phyloP scores from a whole-genome alignment of 306 rosid species.

The Vigna reflexopilosa region DNA sequence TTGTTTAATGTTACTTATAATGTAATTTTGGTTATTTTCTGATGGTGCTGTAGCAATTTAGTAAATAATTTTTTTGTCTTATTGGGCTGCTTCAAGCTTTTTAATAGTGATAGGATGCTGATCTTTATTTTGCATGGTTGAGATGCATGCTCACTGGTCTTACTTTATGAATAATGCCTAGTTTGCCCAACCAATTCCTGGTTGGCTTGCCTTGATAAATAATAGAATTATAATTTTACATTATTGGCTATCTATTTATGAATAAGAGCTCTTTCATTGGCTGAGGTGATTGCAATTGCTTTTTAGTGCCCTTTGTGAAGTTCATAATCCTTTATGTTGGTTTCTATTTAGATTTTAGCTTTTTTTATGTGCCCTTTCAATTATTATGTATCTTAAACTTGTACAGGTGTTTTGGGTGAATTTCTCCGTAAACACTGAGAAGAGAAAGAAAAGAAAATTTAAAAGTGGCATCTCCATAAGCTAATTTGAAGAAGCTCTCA shows the following conservation, averaged over 20 bases:
- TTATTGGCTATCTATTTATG: not conserved
- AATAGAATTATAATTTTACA: not conserved
- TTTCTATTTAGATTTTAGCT: not conserved
- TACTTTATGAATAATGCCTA: not conserved
- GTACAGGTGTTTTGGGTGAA: not conserved
- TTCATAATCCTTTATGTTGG: slow-evolving; percentile 16
- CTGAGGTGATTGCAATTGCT: not conserved
- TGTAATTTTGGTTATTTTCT: slow-evolving; percentile 22
- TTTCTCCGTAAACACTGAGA: no score
- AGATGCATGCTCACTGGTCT: no score
- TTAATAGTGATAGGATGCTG: not conserved
- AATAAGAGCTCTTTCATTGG: not conserved
- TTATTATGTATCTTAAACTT: not conserved
- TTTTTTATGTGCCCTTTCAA: not conserved
- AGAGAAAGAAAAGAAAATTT: no score
- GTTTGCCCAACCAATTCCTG: not conserved
- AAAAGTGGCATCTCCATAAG: no score
- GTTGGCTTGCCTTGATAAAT: not conserved
- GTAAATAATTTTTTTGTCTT: not conserved
- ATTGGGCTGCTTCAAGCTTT: not conserved
- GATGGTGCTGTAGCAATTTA: not conserved
- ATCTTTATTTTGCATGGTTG: not conserved
- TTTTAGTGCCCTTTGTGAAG: not conserved
- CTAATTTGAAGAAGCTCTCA: no score
- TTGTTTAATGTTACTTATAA: slow-evolving; percentile 6